A percentile compares a stretch with the other conserved stretches of the same genome.
These are phyloP conservation scores for Xerocomellus amylosporus DNA, from an alignment of 768 basidiomycete species.

Conservation along the genomic window DNA sequence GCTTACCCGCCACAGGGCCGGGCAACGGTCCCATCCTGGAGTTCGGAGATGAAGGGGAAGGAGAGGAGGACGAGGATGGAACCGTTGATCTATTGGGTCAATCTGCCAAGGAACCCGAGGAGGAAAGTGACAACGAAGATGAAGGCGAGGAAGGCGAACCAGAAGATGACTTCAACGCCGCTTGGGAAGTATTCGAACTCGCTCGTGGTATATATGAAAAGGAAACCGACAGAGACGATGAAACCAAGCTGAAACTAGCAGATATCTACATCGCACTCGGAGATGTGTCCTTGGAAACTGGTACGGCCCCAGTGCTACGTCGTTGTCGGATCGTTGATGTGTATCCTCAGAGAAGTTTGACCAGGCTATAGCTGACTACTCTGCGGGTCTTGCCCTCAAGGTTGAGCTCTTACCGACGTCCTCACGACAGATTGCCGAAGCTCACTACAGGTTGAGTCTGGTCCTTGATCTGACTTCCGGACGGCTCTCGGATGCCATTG, in stretches of 20 bases:
- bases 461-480: slow-evolving; percentile 89
- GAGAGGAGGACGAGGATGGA: slow-evolving; percentile 55
- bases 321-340: not conserved
- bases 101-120: slow-evolving; percentile 49
- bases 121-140: slow-evolving; percentile 52
- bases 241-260: slow-evolving; percentile 76
- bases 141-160: slow-evolving; percentile 72
- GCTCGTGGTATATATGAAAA: slow-evolving; percentile 85
- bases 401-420: slow-evolving; percentile 70
- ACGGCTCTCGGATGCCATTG: slow-evolving; percentile 75
- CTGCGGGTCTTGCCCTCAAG: slow-evolving; percentile 73
- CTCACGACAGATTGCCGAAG: slow-evolving; percentile 92
- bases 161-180: slow-evolving; percentile 96
- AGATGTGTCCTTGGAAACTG: slow-evolving; percentile 96
- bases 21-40: slow-evolving; percentile 62
- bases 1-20: slow-evolving; percentile 30
- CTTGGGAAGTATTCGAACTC: slow-evolving; percentile 97
- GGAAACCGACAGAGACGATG: slow-evolving; percentile 54
- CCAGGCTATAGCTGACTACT: slow-evolving; percentile 88
- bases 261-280: slow-evolving; percentile 90
- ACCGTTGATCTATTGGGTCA: slow-evolving; percentile 65
- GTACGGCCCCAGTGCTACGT: slow-evolving; percentile 42
- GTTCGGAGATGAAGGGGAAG: slow-evolving; percentile 79
- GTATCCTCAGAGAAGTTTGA: slow-evolving; percentile 81
- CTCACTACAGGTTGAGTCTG: slow-evolving; percentile 91